phyloP scores from a whole-genome alignment of 495 filamentous ascomycete species.

The Daldinia childiae region DNA sequence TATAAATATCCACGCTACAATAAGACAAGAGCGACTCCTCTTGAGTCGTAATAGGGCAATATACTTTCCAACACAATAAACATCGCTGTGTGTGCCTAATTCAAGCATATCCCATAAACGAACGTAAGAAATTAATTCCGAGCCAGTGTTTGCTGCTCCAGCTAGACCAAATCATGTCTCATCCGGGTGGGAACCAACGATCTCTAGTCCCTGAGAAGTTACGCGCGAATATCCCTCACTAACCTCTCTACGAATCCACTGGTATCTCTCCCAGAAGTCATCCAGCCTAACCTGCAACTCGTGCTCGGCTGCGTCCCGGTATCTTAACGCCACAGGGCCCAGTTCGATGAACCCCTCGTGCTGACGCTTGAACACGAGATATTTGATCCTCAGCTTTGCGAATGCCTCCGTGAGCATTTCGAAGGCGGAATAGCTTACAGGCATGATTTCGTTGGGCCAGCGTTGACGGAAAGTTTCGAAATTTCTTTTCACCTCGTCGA shows the following conservation, averaged over 20 bases:
- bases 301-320: not conserved
- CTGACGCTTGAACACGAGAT: conserved; percentile 2
- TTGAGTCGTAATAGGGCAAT: not conserved
- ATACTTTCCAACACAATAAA: not conserved
- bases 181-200: not conserved
- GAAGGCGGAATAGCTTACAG: not conserved
- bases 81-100: not conserved
- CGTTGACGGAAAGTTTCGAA: not conserved
- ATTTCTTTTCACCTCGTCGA: not conserved
- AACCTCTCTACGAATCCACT: not conserved
- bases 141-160: not conserved
- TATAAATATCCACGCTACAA: not conserved
- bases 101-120: not conserved
- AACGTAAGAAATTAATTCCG: not conserved
- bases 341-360: conserved; percentile 28
- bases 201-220: not conserved
- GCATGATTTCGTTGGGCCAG: not conserved
- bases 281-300: not conserved
- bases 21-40: not conserved
- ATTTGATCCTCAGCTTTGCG: not conserved
- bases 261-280: not conserved
- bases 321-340: not conserved
- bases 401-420: not conserved
- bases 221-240: not conserved
- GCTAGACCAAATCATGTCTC: not conserved